Conservation (phyloP, 139 green algal species). For the Chlorella sorokiniana region DNA sequence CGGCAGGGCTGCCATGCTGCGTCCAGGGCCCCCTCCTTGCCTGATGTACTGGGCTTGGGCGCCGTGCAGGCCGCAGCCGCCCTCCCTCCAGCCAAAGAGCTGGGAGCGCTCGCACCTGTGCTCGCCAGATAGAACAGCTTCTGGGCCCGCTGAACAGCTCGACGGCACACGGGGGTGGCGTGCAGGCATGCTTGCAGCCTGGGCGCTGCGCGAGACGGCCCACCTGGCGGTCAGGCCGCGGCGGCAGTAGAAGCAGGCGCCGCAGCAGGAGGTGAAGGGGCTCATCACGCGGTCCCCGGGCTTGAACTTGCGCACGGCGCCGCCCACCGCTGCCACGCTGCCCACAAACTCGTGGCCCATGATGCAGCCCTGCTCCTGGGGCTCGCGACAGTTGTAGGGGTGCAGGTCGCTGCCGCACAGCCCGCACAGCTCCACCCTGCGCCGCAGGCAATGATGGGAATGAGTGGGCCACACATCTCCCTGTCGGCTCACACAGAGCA, state of each 20-base stretch:
- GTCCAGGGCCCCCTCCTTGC: background rate
- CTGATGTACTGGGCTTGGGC: conserved; percentile 60
- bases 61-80: conserved; percentile 57
- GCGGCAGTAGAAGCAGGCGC: conserved; percentile 62
- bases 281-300: conserved; percentile 59
- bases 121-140: background rate
- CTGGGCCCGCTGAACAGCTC: background rate
- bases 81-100: conserved; percentile 59
- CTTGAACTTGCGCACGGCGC: conserved; percentile 14
- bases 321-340: conserved; percentile 30
- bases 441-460: conserved; percentile 24
- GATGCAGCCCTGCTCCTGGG: conserved; percentile 33
- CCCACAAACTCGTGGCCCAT: conserved; percentile 64
- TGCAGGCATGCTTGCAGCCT: background rate
- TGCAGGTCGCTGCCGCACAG: conserved; percentile 24
- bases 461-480: too few species aligned
- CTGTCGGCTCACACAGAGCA: too few species aligned
- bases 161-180: background rate
- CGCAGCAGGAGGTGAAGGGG: conserved; percentile 65
- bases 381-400: conserved; percentile 20
- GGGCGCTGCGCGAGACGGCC: background rate
- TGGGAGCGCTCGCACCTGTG: conserved; percentile 40
- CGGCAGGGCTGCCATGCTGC: background rate
- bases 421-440: background rate
- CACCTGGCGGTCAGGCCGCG: conserved; percentile 48